Conservation (phyloP, 805 yeast genomes). For the Dipodascus albidus region DNA sequence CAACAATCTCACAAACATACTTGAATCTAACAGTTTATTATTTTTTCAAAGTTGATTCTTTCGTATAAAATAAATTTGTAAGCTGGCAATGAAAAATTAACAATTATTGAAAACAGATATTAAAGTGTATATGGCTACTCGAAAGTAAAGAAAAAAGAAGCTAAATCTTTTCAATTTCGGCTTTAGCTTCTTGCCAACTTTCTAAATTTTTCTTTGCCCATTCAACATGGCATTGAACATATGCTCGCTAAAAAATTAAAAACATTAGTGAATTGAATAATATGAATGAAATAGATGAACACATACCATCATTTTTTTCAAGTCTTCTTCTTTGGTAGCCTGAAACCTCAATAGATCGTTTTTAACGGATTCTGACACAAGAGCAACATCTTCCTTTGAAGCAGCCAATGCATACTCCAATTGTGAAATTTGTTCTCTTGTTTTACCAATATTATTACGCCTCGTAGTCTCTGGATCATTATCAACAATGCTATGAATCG, state of each 20-base stretch:
- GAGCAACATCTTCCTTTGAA: conserved; percentile 41
- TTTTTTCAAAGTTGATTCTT: too few species aligned
- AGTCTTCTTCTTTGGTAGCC: conserved; percentile 36
- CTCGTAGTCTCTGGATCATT: conserved; percentile 56
- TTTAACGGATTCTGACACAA: conserved; percentile 34
- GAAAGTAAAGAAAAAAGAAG: not conserved
- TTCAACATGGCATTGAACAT: conserved; percentile 42
- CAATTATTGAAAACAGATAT: not conserved
- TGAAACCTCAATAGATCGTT: conserved; percentile 36
- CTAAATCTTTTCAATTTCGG: conserved; percentile 5
- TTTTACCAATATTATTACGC: conserved; percentile 36
- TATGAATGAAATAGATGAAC: conserved; percentile 6
- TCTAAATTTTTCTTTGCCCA: conserved; percentile 63
- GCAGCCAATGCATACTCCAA: conserved; percentile 40
- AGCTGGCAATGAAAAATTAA: not conserved
- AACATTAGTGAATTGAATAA: not conserved
- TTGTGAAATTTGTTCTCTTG: conserved; percentile 34
- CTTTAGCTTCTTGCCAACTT: conserved; percentile 52
- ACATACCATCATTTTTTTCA: conserved; percentile 34
- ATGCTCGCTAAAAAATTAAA: conserved; percentile 23
- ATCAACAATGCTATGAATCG: conserved; percentile 51
- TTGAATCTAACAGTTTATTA: not conserved
- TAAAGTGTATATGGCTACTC: too few species aligned
- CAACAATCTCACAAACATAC: not conserved
- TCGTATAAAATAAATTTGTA: too few species aligned